Base-by-base conservation (phyloP, 192 early-diverging fungal species). In the Funneliformis mosseae region DNA sequence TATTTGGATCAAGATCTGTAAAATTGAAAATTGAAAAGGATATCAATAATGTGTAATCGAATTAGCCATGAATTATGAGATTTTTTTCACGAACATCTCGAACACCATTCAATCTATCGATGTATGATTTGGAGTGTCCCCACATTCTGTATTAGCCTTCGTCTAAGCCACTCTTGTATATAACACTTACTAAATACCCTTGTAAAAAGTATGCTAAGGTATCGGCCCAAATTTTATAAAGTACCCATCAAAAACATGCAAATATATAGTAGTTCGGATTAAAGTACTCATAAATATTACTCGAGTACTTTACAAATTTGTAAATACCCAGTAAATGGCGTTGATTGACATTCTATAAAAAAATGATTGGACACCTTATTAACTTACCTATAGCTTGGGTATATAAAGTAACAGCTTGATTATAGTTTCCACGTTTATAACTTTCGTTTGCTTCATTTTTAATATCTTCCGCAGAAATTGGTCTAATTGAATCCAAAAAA, bases 361-460 rank as follows among this genome's bases (percentile, higher is more conserved):
- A 46, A 38, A 21, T n/a, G 23, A 75, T 55, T 55, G 5, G 42
- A 45, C 18, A 55, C 16, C 4, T 66, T 7, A 62, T 23, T 23
- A 12, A 62, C 80, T 82, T 82, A 93, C 92, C 90, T 61, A 95
- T 92, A 1, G 92, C 90, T 69, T 94, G 77, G 12, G 87, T 86
- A 84, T 95, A 95, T 77, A 92, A 85, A 74, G 86, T 84, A 28
- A 92, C 86, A n/a, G 94, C 92, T n/a, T 85, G 85, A 55, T 81
- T 74, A 84, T 95, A 95, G 62, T 91, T 81, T 69, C 85, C 91
- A n/a, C 77, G 69, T 84, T 94, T 95, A 79, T 93, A 95, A 74
- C 88, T 73, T 48, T 87, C 87, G 80, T 94, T 95, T 55, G 91
- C 94, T 81, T 91, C 75, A 33, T 81, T 88, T 84, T 95, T 95